Evolutionary conservation across 2,329 filamentous ascomycete species (phyloP), one percentile per base, ranked within the genome.

Genomic region (Ploettnerulaceae sp.): DNA sequence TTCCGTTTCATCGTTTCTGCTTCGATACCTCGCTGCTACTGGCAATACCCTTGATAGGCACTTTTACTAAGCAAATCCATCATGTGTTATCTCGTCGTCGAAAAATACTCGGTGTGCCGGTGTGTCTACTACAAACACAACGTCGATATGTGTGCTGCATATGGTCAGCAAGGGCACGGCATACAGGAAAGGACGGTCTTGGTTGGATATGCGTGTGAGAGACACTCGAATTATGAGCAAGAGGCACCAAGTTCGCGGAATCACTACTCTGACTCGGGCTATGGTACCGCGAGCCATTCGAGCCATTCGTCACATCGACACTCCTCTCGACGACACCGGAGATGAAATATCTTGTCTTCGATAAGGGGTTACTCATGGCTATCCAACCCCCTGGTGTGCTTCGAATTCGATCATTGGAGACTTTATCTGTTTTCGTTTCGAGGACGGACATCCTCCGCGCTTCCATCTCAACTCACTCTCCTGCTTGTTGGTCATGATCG

Each of bases 21-120:
- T 29, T 35, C 18, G 24, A 34, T 45, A 45, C 49, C 50, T 35
- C 50, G 35, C 49, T 31, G 52, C 38, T n/a, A 45, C n/a, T 41
- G 34, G 34, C 31, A 37, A 43, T 43, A 22, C 26, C 39, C 42
- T 43, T 32, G 38, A 49, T 43, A n/a, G 38, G 36, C 22, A 47
- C 33, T 39, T 36, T 26, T 32, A 31, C 22, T 38, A 46, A 53
- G 32, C 31, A 56, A 14, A 31, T 45, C 22, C 59, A 69, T 42
- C 49, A 86, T 86, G 82, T 87, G 83, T 63, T 82, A 83, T 61
- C 78, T 83, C 66, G 71, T 87, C 53, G 71, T 84, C 59, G 83
- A 87, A 64, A 74, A 79, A 54, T 87, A 81, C 66, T 76, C 81
- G 12, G 81, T 82, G 47, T 87, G 83, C 69, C 73, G 77, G 56